phyloP scores from a whole-genome alignment of 1,284 basidiomycete genomes.

The Inonotus obliquus region DNA sequence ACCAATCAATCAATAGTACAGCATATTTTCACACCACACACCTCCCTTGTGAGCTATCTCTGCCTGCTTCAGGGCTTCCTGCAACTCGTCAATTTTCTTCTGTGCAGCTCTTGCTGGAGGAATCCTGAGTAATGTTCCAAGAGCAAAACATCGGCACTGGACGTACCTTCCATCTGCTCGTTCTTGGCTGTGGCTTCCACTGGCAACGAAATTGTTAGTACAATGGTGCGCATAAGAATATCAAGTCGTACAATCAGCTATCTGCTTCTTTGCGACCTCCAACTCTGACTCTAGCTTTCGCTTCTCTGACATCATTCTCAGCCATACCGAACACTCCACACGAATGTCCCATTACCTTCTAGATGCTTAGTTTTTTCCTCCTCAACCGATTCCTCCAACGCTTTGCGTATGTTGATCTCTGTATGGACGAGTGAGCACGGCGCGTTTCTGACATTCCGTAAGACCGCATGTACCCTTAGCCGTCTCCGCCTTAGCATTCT shows the following conservation, averaged over 20 bases:
- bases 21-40: background rate
- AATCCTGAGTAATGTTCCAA: background rate
- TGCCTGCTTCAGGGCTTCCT: conserved; percentile 6
- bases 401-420: background rate
- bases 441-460: background rate
- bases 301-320: background rate
- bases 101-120: background rate
- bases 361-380: background rate
- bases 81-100: background rate
- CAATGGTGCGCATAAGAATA: background rate
- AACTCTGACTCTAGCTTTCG: background rate
- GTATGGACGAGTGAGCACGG: background rate
- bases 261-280: background rate
- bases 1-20: background rate
- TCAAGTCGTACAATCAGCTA: background rate
- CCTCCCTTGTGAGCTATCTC: conserved; percentile 4
- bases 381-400: background rate
- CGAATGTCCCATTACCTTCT: background rate
- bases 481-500: background rate
- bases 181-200: background rate
- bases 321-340: background rate
- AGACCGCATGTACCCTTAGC: background rate
- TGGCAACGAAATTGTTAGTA: background rate
- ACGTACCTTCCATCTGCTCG: background rate
- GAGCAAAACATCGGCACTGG: background rate